A percentile compares a stretch with the other conserved stretches of the same genome.
phyloP scores from a whole-genome alignment of 768 basidiomycete species.

The Boletellus ananiceps region DNA sequence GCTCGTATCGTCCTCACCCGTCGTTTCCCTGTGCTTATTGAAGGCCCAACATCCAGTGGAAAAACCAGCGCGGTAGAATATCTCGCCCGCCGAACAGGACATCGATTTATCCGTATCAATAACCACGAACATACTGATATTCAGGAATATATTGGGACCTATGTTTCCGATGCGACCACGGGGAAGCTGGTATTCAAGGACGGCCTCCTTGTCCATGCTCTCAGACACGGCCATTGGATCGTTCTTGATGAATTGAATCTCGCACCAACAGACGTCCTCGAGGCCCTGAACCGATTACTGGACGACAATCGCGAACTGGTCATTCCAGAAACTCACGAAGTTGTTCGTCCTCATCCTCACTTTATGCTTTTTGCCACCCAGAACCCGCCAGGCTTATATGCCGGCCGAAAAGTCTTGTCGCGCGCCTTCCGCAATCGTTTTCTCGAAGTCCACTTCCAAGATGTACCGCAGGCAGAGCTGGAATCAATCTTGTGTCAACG shows the following conservation, averaged over 20 bases:
- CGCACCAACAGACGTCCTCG: slow-evolving; percentile 95
- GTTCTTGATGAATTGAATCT: slow-evolving; percentile 97
- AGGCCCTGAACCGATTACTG: slow-evolving; percentile 91
- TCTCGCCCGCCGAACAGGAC: slow-evolving; percentile 87
- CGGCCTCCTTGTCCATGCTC: slow-evolving; percentile 87
- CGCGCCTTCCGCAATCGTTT: slow-evolving; percentile 97
- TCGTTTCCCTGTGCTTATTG: slow-evolving; percentile 91
- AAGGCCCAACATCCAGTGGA: slow-evolving; percentile 96
- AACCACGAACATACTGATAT: slow-evolving; percentile 99
- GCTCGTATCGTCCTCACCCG: slow-evolving; percentile 85
- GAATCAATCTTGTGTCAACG: slow-evolving; percentile 92
- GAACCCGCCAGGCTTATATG: slow-evolving; percentile 95
- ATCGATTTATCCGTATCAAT: slow-evolving; percentile 96
- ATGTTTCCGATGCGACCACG: slow-evolving; percentile 85
- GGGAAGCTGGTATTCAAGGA: slow-evolving; percentile 96
- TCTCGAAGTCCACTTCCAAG: slow-evolving; percentile 95
- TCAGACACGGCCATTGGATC: slow-evolving; percentile 93
- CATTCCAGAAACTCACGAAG: slow-evolving; percentile 93
- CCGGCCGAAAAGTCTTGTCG: slow-evolving; percentile 89
- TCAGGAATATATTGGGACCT: slow-evolving; percentile 96
- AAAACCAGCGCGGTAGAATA: slow-evolving; percentile 98
- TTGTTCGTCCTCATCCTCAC: slow-evolving; percentile 87
- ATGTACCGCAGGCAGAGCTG: slow-evolving; percentile 90
- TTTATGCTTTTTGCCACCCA: slow-evolving; percentile 99
- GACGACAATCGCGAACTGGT: slow-evolving; percentile 97